Conservation (phyloP, 164 flowering plant species). For the Akebia trifoliata region DNA sequence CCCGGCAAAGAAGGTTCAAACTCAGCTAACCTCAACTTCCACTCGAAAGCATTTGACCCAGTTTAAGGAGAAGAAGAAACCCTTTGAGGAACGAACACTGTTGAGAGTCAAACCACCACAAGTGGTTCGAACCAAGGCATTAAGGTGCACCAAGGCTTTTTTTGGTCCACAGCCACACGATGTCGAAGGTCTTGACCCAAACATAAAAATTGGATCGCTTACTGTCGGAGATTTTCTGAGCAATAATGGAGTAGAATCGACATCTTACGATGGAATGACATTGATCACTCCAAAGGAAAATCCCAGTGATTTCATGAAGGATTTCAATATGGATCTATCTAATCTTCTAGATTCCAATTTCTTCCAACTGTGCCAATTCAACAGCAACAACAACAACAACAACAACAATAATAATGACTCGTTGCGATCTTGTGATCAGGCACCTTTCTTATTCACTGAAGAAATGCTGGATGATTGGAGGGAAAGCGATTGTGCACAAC, state of each 20-base stretch:
- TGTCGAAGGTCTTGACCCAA: too few relatives aligned
- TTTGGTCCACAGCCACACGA: conserved; percentile 1
- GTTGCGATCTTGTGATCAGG: not conserved
- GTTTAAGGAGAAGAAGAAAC: not conserved
- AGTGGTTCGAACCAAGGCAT: conserved; percentile 27
- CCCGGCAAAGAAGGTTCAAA: too few relatives aligned
- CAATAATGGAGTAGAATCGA: not conserved
- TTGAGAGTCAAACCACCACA: not conserved
- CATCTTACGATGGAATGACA: not conserved
- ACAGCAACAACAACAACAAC: too few relatives aligned
- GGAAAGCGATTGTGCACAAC: not conserved
- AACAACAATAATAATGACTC: not conserved
- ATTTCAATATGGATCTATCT: conserved; percentile 10
- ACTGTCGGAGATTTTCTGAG: not conserved
- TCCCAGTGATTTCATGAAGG: conserved; percentile 10
- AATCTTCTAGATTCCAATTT: conserved; percentile 22
- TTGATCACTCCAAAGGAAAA: too few relatives aligned
- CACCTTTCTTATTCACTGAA: not conserved
- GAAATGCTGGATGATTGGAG: conserved; percentile 10
- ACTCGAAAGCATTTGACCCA: not conserved
- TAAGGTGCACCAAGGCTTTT: conserved; percentile 24
- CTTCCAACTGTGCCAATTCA: not conserved
- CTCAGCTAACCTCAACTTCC: not conserved
- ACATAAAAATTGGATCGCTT: too few relatives aligned
- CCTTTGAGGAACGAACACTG: not conserved